Evolutionary conservation across 2,329 filamentous ascomycete genomes (phyloP).

Genomic region (Pseudocercospora cruenta): DNA sequence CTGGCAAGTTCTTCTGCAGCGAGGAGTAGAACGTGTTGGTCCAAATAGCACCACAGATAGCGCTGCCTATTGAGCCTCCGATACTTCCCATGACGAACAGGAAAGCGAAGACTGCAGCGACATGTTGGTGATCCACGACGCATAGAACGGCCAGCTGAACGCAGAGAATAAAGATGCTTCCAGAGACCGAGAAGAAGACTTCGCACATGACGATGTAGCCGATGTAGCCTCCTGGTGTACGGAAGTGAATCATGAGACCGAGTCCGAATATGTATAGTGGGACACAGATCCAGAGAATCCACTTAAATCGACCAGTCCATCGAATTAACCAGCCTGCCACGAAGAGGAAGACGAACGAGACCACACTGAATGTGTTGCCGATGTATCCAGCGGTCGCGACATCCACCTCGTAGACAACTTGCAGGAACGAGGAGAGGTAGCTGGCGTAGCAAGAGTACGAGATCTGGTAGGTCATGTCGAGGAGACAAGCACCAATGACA

Average conservation of each 20-base stretch:
- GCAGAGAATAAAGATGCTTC: constrained; percentile 35
- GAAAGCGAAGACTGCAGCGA: constrained; percentile 44
- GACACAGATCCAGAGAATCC: constrained; percentile 32
- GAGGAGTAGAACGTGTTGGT: constrained; percentile 31
- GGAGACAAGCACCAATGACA: constrained; percentile 56
- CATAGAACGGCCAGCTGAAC: constrained; percentile 43
- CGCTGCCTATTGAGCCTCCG: constrained; percentile 41
- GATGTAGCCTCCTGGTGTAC: constrained; percentile 35
- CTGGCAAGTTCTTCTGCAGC: constrained; percentile 49
- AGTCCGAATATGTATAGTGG: constrained; percentile 37
- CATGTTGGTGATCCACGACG: constrained; percentile 37
- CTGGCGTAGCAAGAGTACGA: constrained; percentile 43
- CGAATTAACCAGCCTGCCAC: constrained; percentile 37
- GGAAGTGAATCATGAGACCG: constrained; percentile 43
- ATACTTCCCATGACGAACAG: constrained; percentile 39
- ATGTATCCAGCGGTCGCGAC: constrained; percentile 43
- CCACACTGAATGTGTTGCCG: constrained; percentile 44
- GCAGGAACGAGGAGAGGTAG: constrained; percentile 47
- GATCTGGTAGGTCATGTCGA: constrained; percentile 45
- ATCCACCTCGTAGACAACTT: constrained; percentile 43
- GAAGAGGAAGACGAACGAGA: constrained; percentile 35
- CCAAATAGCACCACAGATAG: constrained; percentile 43
- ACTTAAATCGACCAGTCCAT: constrained; percentile 41
- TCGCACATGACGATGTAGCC: constrained; percentile 47
- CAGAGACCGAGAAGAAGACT: constrained; percentile 45